These are phyloP conservation scores for Sphaerulina musiva DNA, from an alignment of 2,329 filamentous ascomycete species.

Conservation along the genomic window DNA sequence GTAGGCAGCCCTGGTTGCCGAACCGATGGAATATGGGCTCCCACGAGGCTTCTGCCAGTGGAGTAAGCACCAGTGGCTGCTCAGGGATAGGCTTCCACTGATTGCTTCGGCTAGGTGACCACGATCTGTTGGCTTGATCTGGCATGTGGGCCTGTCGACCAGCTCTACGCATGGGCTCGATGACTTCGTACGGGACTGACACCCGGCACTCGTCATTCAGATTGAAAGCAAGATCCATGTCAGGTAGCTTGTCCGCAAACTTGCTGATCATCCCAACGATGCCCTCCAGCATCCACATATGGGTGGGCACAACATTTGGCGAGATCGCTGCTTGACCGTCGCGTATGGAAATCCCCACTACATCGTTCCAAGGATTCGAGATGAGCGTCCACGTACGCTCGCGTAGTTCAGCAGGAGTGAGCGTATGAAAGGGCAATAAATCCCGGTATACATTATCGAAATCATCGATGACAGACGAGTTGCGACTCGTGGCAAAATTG, in stretches of 20 bases:
- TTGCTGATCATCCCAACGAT: conserved; percentile 48
- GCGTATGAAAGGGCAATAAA: conserved; percentile 50
- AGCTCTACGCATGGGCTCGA: conserved; percentile 34
- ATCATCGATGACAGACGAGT: conserved; percentile 52
- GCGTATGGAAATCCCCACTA: conserved; percentile 52
- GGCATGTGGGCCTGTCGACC: conserved; percentile 2
- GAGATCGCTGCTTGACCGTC: conserved; percentile 47
- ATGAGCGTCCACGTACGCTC: conserved; percentile 48
- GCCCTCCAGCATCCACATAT: conserved; percentile 54
- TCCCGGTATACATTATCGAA: conserved; percentile 55
- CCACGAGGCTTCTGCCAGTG: conserved; percentile 31
- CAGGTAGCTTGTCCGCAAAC: conserved; percentile 51
- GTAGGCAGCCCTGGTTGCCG: conserved; percentile 52
- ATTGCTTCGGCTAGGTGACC: conserved; percentile 35
- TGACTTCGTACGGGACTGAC: conserved; percentile 46
- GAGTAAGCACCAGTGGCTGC: conserved; percentile 26
- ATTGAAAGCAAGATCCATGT: conserved; percentile 59
- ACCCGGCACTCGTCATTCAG: conserved; percentile 56
- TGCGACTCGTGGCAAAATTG: conserved; percentile 47
- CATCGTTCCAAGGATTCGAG: conserved; percentile 49
- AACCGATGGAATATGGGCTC: conserved; percentile 39
- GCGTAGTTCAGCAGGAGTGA: conserved; percentile 47
- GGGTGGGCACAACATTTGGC: conserved; percentile 48
- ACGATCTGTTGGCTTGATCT: conserved; percentile 24
- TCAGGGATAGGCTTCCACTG: conserved; percentile 36